A percentile compares a stretch with the other conserved stretches of the same genome.
phyloP scores from a whole-genome alignment of 202 grass and related monocot species.

The Schoenoplectus triqueter region DNA sequence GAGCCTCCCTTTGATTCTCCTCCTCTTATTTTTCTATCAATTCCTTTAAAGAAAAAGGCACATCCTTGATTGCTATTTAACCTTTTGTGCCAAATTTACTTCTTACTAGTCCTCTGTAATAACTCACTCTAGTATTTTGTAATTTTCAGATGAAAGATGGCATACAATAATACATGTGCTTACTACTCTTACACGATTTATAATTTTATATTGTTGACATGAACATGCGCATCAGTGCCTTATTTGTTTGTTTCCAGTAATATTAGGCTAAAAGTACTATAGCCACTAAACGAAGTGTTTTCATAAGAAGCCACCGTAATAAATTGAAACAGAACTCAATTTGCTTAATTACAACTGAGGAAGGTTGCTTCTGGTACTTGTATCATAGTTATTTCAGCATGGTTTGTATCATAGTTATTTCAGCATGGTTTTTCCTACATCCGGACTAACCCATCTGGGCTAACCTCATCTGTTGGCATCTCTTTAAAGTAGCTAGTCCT shows the following conservation, averaged over 20 bases:
- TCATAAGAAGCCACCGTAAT: not conserved
- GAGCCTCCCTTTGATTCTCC: constrained; percentile 61
- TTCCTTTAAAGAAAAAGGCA: constrained; percentile 19
- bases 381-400: too few species aligned
- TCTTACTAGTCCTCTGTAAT: not conserved
- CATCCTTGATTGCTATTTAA: constrained; percentile 18
- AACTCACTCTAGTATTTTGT: not conserved
- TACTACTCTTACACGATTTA: not conserved
- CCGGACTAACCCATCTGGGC: not conserved
- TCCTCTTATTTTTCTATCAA: constrained; percentile 42
- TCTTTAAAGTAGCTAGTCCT: constrained; percentile 2
- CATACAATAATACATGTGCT: not conserved
- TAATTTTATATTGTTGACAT: not conserved
- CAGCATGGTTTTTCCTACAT: not conserved
- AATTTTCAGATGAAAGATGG: constrained; percentile 2
- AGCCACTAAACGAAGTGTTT: not conserved
- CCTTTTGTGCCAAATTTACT: constrained; percentile 29
- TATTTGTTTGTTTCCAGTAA: not conserved
- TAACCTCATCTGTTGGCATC: not conserved
- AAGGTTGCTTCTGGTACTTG: not conserved
- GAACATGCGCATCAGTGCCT: not conserved
- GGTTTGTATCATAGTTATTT: constrained; percentile 9
- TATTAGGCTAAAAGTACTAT: not conserved
- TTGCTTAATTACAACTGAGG: constrained; percentile 7
- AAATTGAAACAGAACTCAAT: constrained; percentile 15